Conservation (phyloP, 495 filamentous ascomycete genomes). For the Chaetomium cochliodes region DNA sequence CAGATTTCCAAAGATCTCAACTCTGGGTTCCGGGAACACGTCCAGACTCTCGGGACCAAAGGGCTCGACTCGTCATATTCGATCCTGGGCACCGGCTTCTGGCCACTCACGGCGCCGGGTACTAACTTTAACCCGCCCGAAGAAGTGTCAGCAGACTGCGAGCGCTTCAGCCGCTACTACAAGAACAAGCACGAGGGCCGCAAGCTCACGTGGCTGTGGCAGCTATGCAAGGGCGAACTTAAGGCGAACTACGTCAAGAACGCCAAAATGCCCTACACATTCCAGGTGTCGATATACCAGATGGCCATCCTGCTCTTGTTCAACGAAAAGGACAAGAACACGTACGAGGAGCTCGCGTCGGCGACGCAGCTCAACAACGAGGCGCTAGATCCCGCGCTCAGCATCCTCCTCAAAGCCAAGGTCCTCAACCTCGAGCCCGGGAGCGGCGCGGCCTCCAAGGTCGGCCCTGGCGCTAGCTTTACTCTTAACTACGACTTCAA, state of each 20-base stretch:
- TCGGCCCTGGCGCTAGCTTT: slow-evolving; percentile 72
- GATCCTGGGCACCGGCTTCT: slow-evolving; percentile 94
- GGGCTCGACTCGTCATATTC: slow-evolving; percentile 74
- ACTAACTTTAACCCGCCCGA: slow-evolving; percentile 84
- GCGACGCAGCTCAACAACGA: slow-evolving; percentile 76
- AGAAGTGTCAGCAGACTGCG: slow-evolving; percentile 80
- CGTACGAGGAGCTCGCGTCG: slow-evolving; percentile 81
- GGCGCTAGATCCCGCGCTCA: slow-evolving; percentile 78
- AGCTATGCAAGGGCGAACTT: slow-evolving; percentile 95
- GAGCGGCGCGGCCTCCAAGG: slow-evolving; percentile 51
- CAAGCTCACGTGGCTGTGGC: slow-evolving; percentile 97
- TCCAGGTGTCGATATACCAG: slow-evolving; percentile 95
- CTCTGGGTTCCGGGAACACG: slow-evolving; percentile 65
- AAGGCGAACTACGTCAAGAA: slow-evolving; percentile 89
- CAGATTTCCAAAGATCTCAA: slow-evolving; percentile 98
- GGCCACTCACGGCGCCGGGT: slow-evolving; percentile 82
- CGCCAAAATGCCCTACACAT: slow-evolving; percentile 88
- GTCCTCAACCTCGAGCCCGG: slow-evolving; percentile 70
- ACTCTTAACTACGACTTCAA: slow-evolving; percentile 91
- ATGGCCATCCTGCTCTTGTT: slow-evolving; percentile 97
- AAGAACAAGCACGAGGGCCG: slow-evolving; percentile 92
- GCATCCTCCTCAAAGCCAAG: slow-evolving; percentile 85
- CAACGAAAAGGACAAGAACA: slow-evolving; percentile 83
- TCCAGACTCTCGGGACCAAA: slow-evolving; percentile 49
- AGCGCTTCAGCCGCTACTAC: slow-evolving; percentile 88